phyloP scores from a whole-genome alignment of 768 basidiomycete genomes.

The Calocybe cyanea region DNA sequence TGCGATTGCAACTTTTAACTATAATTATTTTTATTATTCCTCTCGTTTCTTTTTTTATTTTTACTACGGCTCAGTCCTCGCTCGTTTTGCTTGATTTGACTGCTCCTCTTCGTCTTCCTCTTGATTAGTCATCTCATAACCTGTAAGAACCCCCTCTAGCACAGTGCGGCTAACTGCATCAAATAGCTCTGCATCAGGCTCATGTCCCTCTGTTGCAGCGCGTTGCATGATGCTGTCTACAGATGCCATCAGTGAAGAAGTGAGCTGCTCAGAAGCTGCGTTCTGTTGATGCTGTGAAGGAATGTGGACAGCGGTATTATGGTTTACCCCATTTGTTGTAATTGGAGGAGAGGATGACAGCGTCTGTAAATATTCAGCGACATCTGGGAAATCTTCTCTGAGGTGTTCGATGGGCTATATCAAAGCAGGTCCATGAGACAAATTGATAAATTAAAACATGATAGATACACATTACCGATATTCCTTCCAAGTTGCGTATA shows the following conservation, averaged over 20 bases:
- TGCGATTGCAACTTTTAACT: neutral
- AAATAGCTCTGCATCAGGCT: conserved; percentile 66
- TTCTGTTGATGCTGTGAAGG: conserved; percentile 71
- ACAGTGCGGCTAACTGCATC: conserved; percentile 63
- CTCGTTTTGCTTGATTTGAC: conserved; percentile 31
- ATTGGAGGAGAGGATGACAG: conserved; percentile 19
- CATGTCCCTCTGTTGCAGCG: conserved; percentile 51
- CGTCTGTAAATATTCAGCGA: conserved; percentile 59
- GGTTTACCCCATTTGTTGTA: conserved; percentile 14
- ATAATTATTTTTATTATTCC: too few species aligned
- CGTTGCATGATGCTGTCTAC: conserved; percentile 63
- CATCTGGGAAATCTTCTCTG: conserved; percentile 64
- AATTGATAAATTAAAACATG: neutral
- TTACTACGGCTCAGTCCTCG: conserved; percentile 31
- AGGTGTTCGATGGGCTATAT: conserved; percentile 77
- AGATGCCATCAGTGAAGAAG: conserved; percentile 59
- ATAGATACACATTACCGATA: conserved; percentile 56
- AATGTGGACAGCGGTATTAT: conserved; percentile 12
- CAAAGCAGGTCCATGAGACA: conserved; percentile 7
- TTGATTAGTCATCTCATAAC: conserved; percentile 46
- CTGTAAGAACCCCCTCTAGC: conserved; percentile 59
- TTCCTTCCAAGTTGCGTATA: conserved; percentile 63
- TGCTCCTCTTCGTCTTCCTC: conserved; percentile 22
- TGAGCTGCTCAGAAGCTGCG: conserved; percentile 63
- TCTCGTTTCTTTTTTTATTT: too few species aligned